Evolutionary conservation across 352 stramenopile species (phyloP).

Genomic region (Phytophthora constricta): DNA sequence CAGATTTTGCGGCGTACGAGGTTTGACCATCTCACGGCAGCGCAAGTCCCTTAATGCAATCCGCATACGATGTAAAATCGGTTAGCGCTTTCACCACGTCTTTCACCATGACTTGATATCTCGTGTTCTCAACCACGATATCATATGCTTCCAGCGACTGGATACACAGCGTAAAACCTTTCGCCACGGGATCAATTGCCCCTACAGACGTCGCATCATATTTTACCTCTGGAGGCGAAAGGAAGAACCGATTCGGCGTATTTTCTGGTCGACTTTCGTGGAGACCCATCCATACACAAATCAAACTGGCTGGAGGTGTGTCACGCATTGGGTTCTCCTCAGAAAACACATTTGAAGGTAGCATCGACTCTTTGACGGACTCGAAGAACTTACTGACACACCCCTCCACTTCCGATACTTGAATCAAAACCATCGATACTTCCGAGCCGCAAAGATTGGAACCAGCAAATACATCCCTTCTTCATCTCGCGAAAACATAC

Average conservation of each 20-base stretch:
- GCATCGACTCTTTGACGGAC: neutral
- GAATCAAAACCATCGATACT: neutral
- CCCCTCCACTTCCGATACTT: neutral
- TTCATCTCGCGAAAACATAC: slow-evolving; percentile 8
- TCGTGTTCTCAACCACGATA: neutral
- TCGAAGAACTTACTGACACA: neutral
- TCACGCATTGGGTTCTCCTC: neutral
- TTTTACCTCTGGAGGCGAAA: neutral
- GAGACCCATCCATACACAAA: neutral
- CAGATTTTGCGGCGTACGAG: no score
- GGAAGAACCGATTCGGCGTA: neutral
- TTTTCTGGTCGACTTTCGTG: neutral
- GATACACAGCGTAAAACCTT: neutral
- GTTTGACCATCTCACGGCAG: no score
- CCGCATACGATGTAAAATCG: neutral
- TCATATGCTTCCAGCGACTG: neutral
- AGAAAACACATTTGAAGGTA: neutral
- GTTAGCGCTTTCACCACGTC: neutral
- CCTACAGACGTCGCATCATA: no score
- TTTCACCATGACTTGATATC: neutral
- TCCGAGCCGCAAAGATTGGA: neutral
- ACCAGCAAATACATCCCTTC: neutral
- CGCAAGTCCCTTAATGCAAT: no score
- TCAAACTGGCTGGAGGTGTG: neutral
- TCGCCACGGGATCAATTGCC: no score